phyloP scores from a whole-genome alignment of 2,329 filamentous ascomycete genomes.

The Sporothrix mexicana region DNA sequence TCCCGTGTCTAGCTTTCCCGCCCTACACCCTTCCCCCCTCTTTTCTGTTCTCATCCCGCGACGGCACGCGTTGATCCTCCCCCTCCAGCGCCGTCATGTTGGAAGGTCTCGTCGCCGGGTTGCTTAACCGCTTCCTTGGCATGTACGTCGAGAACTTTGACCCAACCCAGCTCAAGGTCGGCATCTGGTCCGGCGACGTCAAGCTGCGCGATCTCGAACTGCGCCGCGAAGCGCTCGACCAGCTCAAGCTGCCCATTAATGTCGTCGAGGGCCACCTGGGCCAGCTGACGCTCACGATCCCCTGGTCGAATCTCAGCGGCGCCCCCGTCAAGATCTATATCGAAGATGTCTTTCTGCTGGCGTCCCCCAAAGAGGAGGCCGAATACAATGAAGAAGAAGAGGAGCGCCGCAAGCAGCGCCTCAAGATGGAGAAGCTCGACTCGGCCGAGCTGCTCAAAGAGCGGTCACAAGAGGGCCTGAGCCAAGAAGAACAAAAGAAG shows the following conservation, averaged over 20 bases:
- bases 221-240: slow-evolving; percentile 91
- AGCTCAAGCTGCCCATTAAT: slow-evolving; percentile 94
- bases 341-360: slow-evolving; percentile 94
- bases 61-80: background rate
- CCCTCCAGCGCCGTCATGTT: slow-evolving; percentile 71
- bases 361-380: slow-evolving; percentile 92
- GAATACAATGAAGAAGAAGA: slow-evolving; percentile 94
- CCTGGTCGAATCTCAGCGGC: slow-evolving; percentile 94
- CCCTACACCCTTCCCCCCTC: background rate
- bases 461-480: slow-evolving; percentile 88
- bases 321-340: slow-evolving; percentile 95
- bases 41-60: background rate
- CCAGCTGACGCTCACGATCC: slow-evolving; percentile 88
- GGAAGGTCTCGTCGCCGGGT: slow-evolving; percentile 92
- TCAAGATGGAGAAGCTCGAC: slow-evolving; percentile 99
- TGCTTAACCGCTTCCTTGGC: slow-evolving; percentile 98
- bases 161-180: slow-evolving; percentile 94
- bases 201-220: slow-evolving; percentile 92
- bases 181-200: slow-evolving; percentile 98
- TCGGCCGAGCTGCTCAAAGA: slow-evolving; percentile 95
- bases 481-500: slow-evolving; percentile 93
- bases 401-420: slow-evolving; percentile 79
- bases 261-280: slow-evolving; percentile 95
- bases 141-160: slow-evolving; percentile 99
- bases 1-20: background rate